A percentile compares a stretch with the other conserved stretches of the same genome.
Conservation (phyloP, 148 eudicot genomes). For the Persicaria tinctoria region DNA sequence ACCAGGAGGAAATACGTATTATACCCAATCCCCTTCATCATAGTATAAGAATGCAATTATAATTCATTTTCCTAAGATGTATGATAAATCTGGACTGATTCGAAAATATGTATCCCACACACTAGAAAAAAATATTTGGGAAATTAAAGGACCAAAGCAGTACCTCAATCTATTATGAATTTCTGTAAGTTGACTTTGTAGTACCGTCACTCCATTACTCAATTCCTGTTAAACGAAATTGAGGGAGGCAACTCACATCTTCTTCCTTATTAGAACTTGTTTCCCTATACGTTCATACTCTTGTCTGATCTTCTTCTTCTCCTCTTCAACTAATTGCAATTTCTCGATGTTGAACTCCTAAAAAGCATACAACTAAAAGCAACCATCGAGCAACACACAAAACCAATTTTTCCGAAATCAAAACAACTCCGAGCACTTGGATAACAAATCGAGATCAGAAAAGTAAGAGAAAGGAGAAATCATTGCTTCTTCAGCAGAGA, state of each 20-base stretch:
- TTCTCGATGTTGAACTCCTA: constrained; percentile 15
- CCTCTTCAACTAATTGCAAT: constrained; percentile 11
- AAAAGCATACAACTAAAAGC: neutral
- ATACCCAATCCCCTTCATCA: too few species aligned
- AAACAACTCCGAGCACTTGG: constrained; percentile 28
- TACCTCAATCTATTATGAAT: too few species aligned
- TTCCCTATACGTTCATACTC: constrained; percentile 12
- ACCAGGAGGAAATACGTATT: too few species aligned
- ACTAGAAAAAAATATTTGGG: too few species aligned
- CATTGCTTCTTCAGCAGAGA: constrained; percentile 39
- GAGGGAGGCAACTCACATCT: constrained; percentile 5
- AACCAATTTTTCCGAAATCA: too few species aligned
- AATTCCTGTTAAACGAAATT: neutral
- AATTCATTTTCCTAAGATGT: too few species aligned
- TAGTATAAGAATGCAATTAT: too few species aligned
- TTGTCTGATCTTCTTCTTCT: constrained; percentile 16
- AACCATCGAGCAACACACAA: neutral
- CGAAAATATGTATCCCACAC: too few species aligned
- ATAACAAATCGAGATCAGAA: constrained; percentile 14
- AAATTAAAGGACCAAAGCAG: too few species aligned
- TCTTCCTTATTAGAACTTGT: constrained; percentile 11
- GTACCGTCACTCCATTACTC: too few species aligned
- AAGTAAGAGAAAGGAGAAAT: neutral
- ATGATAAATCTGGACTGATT: too few species aligned
- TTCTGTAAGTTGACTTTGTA: too few species aligned